Evolutionary conservation across 2,329 filamentous ascomycete species (phyloP), one percentile per base, ranked within the genome.

Genomic region (Fragosphaeria purpurea): DNA sequence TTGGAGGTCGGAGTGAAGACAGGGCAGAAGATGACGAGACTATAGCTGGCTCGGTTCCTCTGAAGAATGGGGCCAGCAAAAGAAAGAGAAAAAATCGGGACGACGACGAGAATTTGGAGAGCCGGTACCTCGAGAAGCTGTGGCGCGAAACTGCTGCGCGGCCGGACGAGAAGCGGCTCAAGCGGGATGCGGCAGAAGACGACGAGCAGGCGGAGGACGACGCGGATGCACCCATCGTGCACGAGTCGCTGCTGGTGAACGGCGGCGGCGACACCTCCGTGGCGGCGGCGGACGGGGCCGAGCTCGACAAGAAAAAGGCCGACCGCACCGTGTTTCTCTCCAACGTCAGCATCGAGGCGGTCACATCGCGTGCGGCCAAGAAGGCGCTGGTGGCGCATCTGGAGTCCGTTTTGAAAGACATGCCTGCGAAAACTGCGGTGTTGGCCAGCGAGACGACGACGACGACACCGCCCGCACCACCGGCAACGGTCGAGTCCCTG

Each of bases 251-350:
- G 40, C 66, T 64, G 56, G 72, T 69, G 49, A 67, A 41, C 6
- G 50, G 43, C 9, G 48, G 32, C 22, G 69, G 69, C 7, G 67
- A 66, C 6, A 57, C 67, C 64, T 76, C 70, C 68, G 81, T 74
- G 7, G 57, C 67, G 64, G 76, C 71, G 67, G 81, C 74, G 65
- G 70, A 59, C 44, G 70, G 72, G 30, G 86, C 9, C 4, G 50
- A 52, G 30, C n/a, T 39, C n/a, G 51, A 94, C 56, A 60, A 94
- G 3, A 87, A 94, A 52, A 95, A 95, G 70, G 86, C 91, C 7
- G 79, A 80, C 52, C 85, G 93, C 51, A 98, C 93, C 6, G 82
- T 97, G 41, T 98, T 97, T 69, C 73, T 98, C 10, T 86, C 86
- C 61, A 98, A 98, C 62, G 88, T 98, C 44, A 89, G 89, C 11